Evolutionary conservation across 306 rosid genomes (phyloP), one percentile per base, ranked within the genome.

Genomic region (Pueraria montana): DNA sequence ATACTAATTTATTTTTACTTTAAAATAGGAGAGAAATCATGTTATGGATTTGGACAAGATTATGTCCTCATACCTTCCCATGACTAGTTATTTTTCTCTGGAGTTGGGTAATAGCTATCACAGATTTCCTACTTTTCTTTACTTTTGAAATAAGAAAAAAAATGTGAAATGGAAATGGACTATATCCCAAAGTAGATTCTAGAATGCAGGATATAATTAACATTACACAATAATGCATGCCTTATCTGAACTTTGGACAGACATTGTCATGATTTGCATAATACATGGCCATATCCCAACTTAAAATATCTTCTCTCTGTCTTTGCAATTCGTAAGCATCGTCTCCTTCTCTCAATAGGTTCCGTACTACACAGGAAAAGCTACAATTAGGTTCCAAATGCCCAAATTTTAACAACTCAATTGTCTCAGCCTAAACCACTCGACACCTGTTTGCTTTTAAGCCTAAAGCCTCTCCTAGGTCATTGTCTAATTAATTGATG

Each of bases 371-470:
- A 17, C 66, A 3, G 5, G 24, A 48, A 84, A 20, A 24, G 24
- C 66, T 45, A 43, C 26, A 26, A 18, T 55, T 21, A 55, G 77
- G 77, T 76, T 42, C 81, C 81, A 74, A 23, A 45, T 80, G 82
- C 50, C 66, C 77, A 17, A 18, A 38, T 32, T 53, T 79, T 66
- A 65, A 66, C 65, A 49, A 36, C 74, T 59, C 23, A 46, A 23
- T 24, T 6, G 50, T 74, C 30, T 34, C 1, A 12, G 2, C 49
- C 13, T 67, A 46, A 67, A 56, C 13, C 43, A 23, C 69, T 24
- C 72, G 85, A 80, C 85, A 85, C 85, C 30, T 85, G 82, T 75
- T 67, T 27, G 32, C 2, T 63, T 61, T 58, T 9, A 20, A 66
- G 23, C 75, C 67, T 12, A 65, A 49, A 65, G 24, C 18, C 17